Conservation (phyloP, 2,329 filamentous ascomycete genomes). For the Neonectria faginata region DNA sequence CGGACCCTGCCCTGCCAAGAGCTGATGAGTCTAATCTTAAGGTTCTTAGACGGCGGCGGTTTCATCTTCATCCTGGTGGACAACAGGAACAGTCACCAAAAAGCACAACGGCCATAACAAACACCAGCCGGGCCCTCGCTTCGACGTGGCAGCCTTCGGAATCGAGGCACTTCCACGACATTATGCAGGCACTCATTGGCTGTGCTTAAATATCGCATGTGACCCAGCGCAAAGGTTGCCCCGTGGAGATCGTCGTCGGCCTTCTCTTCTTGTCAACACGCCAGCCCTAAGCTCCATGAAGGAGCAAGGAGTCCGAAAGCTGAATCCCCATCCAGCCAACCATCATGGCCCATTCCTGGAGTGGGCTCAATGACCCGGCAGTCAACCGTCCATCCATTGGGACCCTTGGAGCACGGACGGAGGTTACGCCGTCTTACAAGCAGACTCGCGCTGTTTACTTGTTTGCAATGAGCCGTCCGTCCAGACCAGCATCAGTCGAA, state of each 20-base stretch:
- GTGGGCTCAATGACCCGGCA: conserved; percentile 21
- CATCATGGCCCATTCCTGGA: conserved; percentile 5
- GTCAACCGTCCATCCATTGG: conserved; percentile 3
- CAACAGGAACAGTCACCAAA: conserved; percentile 25
- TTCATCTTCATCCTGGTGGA: conserved; percentile 31
- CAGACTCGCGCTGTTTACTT: conserved; percentile 30
- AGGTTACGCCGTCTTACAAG: conserved; percentile 43
- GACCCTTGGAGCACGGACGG: conserved; percentile 26
- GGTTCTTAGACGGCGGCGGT: conserved; percentile 33
- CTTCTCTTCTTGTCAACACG: conserved; percentile 29
- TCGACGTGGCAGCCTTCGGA: not conserved
- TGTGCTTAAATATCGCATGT: conserved; percentile 23
- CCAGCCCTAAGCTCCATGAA: conserved; percentile 27
- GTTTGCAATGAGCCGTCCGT: conserved; percentile 17
- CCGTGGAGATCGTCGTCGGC: conserved; percentile 33
- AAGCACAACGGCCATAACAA: not conserved
- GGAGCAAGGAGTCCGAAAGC: conserved; percentile 37
- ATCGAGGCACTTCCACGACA: conserved; percentile 2
- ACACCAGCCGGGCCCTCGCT: not conserved
- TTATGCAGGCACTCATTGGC: conserved; percentile 18
- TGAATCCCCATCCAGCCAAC: conserved; percentile 34
- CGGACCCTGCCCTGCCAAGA: conserved; percentile 36
- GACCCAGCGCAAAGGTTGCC: conserved; percentile 22
- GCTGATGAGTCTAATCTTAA: conserved; percentile 36
- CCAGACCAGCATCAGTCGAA: not conserved